Evolutionary conservation across 495 filamentous ascomycete species (phyloP), one percentile per base, ranked within the genome.

Genomic region (Trichoderma virens): DNA sequence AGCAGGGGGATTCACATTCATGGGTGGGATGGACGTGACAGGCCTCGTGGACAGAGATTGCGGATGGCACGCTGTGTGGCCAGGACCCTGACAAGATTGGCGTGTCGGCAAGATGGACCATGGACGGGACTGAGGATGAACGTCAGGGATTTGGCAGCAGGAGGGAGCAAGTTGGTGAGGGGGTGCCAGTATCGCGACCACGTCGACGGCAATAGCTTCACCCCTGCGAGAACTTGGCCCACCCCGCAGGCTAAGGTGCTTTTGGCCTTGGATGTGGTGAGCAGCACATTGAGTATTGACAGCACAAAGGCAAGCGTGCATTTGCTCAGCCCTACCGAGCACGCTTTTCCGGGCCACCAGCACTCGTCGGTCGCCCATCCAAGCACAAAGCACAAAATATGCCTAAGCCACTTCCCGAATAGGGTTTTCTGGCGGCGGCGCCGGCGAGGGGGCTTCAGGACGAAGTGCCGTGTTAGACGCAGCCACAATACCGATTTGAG

Each of bases 101-200:
- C 51, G 51, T 56, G 51, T 23, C 51, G 51, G 51, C 51, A 56
- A 56, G 51, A 56, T 56, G 51, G 51, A 8, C 51, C 51, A 11
- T 30, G 51, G 51, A 56, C 51, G 51, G 51, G 51, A 56, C 51
- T 56, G 51, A 56, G 51, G 51, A 56, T 56, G 51, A 56, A 30
- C 51, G 51, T 56, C 51, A 56, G 51, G 51, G 51, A 56, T 56
- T 56, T 27, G 20, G 51, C 23, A 27, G n/a, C 18, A 56, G 51
- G 9, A 56, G 27, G 27, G 23, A 30, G 25, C 4, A 30, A 9
- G 27, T 8, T 28, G 51, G 51, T 30, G 51, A 30, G 51, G 51
- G 51, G 25, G 51, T 56, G 51, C 23, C 23, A 30, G 23, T 56
- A 56, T 56, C 23, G 47, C 25, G 25, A 23, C 51, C 27, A 30